Evolutionary conservation across 805 yeast species (phyloP).

Genomic region (Lachancea sp.): DNA sequence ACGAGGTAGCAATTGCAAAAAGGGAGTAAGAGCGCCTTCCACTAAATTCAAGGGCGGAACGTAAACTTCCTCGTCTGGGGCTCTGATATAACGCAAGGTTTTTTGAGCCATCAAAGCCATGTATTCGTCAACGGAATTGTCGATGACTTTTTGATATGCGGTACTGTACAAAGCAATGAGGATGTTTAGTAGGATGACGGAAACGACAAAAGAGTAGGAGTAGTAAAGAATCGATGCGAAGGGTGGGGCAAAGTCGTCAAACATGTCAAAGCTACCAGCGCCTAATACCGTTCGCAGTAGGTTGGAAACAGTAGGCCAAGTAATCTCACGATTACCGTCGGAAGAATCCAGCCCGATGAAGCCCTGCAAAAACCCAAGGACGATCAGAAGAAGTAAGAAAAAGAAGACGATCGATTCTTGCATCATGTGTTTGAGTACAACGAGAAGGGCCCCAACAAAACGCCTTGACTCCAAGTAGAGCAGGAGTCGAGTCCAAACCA

Average conservation of each 20-base stretch:
- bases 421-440: slow-evolving; percentile 79
- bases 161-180: slow-evolving; percentile 79
- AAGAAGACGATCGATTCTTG: slow-evolving; percentile 80
- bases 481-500: slow-evolving; percentile 77
- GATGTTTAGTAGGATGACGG: slow-evolving; percentile 73
- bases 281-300: slow-evolving; percentile 70
- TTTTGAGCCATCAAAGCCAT: slow-evolving; percentile 80
- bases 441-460: slow-evolving; percentile 85
- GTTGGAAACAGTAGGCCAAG: slow-evolving; percentile 54
- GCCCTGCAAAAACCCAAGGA: slow-evolving; percentile 79
- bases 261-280: slow-evolving; percentile 63
- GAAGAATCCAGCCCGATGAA: slow-evolving; percentile 82
- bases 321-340: slow-evolving; percentile 76
- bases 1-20: slow-evolving; percentile 33
- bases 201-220: slow-evolving; percentile 66
- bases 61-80: slow-evolving; percentile 80
- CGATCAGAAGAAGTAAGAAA: slow-evolving; percentile 60
- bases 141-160: slow-evolving; percentile 75
- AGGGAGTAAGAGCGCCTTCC: slow-evolving; percentile 50
- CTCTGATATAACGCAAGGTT: slow-evolving; percentile 75
- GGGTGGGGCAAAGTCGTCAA: slow-evolving; percentile 72
- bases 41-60: slow-evolving; percentile 80
- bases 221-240: slow-evolving; percentile 78
- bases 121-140: slow-evolving; percentile 78
- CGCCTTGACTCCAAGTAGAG: slow-evolving; percentile 70